phyloP scores from a whole-genome alignment of 2,329 filamentous ascomycete species.

The Hypoxylon sp. region DNA sequence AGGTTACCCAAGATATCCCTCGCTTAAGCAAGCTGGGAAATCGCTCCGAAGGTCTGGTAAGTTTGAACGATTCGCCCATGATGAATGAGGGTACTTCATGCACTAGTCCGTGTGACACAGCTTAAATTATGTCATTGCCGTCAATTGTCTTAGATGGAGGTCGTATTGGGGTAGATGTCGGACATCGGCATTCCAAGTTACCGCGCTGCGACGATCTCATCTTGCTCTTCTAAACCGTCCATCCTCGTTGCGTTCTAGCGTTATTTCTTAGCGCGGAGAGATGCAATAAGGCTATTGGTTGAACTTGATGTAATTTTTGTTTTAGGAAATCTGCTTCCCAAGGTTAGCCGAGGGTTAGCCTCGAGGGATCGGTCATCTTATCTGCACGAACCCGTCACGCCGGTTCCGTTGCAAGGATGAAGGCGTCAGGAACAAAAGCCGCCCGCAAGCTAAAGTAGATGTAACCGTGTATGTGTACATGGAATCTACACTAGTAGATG shows the following conservation, averaged over 20 bases:
- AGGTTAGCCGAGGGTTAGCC: not conserved
- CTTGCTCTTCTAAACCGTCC: not conserved
- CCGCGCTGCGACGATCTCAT: conserved; percentile 15
- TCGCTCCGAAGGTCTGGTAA: too few relatives aligned
- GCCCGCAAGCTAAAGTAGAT: too few relatives aligned
- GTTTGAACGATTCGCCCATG: too few relatives aligned
- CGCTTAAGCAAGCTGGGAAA: too few relatives aligned
- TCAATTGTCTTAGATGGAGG: too few relatives aligned
- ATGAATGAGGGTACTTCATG: too few relatives aligned
- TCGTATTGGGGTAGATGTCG: too few relatives aligned
- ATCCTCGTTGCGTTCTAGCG: not conserved
- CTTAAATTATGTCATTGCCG: not conserved
- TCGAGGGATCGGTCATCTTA: not conserved
- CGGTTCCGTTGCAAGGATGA: conserved; percentile 7
- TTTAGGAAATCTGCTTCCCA: conserved; percentile 18
- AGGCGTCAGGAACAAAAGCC: too few relatives aligned
- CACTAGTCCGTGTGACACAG: not conserved
- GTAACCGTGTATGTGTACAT: too few relatives aligned
- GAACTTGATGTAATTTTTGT: not conserved
- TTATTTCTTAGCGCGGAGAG: not conserved
- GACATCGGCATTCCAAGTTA: conserved; percentile 15
- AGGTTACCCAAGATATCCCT: too few relatives aligned
- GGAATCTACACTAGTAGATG: too few relatives aligned
- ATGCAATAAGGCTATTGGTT: conserved; percentile 13
- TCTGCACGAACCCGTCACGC: not conserved